A percentile compares a stretch with the other conserved stretches of the same genome.
phyloP scores from a whole-genome alignment of 1,139 yeast species.

The Geotrichum australiense region DNA sequence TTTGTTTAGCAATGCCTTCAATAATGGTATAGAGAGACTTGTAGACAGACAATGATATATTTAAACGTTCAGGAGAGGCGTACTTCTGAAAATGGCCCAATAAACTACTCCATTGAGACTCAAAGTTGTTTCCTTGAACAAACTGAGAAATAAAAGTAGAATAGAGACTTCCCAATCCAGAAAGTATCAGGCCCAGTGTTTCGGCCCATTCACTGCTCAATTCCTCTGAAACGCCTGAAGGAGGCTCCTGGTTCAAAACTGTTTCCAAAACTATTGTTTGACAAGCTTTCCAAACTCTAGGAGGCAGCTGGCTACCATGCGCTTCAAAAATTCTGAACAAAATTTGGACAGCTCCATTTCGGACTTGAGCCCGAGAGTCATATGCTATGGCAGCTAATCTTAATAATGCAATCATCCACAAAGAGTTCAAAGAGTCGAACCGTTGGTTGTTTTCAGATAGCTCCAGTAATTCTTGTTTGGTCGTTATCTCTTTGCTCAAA shows the following conservation, averaged over 20 bases:
- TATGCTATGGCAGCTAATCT: conserved; percentile 55
- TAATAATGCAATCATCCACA: conserved; percentile 62
- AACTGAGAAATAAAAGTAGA: conserved; percentile 39
- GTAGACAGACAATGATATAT: conserved; percentile 47
- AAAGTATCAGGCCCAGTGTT: conserved; percentile 49
- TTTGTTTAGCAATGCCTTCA: conserved; percentile 27
- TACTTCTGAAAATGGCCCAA: conserved; percentile 43
- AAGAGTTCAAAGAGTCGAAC: conserved; percentile 25
- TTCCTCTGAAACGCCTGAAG: conserved; percentile 13
- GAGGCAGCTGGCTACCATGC: conserved; percentile 52
- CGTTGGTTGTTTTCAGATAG: conserved; percentile 8
- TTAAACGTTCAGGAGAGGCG: conserved; percentile 39
- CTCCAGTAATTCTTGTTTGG: conserved; percentile 10
- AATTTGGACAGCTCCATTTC: conserved; percentile 85
- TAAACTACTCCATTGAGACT: conserved; percentile 45
- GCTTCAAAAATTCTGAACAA: conserved; percentile 78
- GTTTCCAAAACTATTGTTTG: conserved; percentile 34
- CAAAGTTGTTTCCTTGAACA: conserved; percentile 24
- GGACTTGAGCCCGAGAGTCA: conserved; percentile 68
- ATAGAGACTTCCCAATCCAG: conserved; percentile 52
- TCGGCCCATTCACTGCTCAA: conserved; percentile 45
- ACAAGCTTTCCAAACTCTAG: conserved; percentile 35
- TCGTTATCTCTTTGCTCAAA: conserved; percentile 11
- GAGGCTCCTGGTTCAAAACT: conserved; percentile 29
- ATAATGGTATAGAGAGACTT: conserved; percentile 46